phyloP scores from a whole-genome alignment of 1,284 basidiomycete species.

The Pisolithus thermaeus region DNA sequence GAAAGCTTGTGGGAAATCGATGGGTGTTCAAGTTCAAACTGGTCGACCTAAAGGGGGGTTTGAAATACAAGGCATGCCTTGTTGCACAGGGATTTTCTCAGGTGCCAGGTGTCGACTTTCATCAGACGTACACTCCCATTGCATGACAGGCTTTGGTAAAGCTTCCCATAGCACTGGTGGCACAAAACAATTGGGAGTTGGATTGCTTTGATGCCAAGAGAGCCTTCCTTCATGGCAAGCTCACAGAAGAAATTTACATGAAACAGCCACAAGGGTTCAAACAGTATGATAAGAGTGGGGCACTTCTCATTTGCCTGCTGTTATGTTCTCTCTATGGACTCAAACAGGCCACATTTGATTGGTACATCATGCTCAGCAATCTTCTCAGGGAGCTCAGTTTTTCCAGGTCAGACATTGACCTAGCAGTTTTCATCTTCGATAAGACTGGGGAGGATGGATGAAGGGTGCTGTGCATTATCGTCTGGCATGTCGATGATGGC shows the following conservation, averaged over 20 bases:
- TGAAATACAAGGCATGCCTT: background rate
- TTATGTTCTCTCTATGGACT: no score
- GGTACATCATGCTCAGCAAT: no score
- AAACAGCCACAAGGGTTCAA: constrained; percentile 5
- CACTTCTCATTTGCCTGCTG: no score
- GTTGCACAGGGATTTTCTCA: background rate
- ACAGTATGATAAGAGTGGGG: no score
- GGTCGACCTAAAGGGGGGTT: background rate
- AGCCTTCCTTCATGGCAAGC: constrained; percentile 2
- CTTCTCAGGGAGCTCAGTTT: no score
- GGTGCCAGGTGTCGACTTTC: background rate
- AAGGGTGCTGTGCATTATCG: no score
- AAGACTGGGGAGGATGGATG: no score
- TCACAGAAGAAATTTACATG: constrained; percentile 11
- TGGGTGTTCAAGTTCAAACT: constrained; percentile 9
- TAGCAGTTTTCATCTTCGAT: no score
- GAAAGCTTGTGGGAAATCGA: background rate
- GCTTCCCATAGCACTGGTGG: constrained; percentile 10
- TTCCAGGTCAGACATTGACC: no score
- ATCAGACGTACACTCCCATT: constrained; percentile 21
- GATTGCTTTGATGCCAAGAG: constrained; percentile 11
- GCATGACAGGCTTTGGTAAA: constrained; percentile 17
- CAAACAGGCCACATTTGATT: no score
- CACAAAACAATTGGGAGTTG: constrained; percentile 10
- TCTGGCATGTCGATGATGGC: no score